phyloP scores from a whole-genome alignment of 768 basidiomycete genomes.

The Agaricus bisporus region DNA sequence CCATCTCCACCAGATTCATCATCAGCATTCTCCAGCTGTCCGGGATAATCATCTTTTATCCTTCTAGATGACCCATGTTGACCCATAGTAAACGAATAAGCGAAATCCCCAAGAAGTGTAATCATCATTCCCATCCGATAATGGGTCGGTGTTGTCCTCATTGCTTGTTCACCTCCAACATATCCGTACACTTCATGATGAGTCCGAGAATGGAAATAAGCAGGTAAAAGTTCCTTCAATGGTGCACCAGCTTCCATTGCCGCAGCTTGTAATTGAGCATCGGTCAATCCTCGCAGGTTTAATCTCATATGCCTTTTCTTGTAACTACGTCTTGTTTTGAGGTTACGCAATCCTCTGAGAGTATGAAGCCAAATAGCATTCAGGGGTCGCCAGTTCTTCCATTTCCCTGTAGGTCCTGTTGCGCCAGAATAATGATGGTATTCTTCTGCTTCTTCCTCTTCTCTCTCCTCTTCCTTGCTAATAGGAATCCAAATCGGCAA shows the following conservation, averaged over 20 bases:
- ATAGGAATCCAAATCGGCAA: conserved; percentile 46
- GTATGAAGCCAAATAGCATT: background rate
- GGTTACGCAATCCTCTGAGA: background rate
- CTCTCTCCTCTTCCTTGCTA: background rate
- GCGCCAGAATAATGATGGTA: background rate
- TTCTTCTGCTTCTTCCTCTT: background rate
- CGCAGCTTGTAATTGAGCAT: conserved; percentile 49
- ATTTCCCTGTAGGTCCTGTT: background rate
- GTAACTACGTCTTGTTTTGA: conserved; percentile 15
- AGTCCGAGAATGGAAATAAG: conserved; percentile 20
- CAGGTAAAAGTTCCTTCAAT: conserved; percentile 43
- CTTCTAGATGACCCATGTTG: background rate
- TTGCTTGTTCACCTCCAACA: background rate
- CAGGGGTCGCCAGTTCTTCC: background rate
- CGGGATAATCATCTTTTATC: background rate
- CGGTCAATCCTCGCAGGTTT: conserved; percentile 55
- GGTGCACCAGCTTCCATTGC: conserved; percentile 67
- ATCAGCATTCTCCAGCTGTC: background rate
- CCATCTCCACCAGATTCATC: conserved; percentile 18
- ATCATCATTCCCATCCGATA: conserved; percentile 55
- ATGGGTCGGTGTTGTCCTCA: conserved; percentile 37
- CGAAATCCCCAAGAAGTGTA: conserved; percentile 45
- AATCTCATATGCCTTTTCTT: conserved; percentile 45
- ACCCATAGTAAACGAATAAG: conserved; percentile 30
- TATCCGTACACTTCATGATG: conserved; percentile 10